phyloP scores from a whole-genome alignment of 257 asterid genomes.

The Solanum dulcamara region DNA sequence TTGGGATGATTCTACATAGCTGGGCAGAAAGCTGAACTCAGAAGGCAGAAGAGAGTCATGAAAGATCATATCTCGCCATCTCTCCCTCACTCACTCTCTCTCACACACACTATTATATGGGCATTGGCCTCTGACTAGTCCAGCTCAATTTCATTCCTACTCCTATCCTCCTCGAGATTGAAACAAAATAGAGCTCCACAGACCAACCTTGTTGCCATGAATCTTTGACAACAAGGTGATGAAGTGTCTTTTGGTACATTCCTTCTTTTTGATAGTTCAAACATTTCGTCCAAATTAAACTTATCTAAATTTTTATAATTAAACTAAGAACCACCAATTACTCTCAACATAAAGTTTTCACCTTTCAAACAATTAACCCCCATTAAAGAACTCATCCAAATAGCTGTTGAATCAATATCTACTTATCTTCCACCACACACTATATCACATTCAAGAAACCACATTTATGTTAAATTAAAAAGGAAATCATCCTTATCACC shows the following conservation, averaged over 20 bases:
- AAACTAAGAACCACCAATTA: not conserved
- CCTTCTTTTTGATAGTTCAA: not conserved
- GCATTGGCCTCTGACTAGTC: not conserved
- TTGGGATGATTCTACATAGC: not conserved
- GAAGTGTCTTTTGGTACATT: not conserved
- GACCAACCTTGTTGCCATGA: not conserved
- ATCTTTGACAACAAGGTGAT: not conserved
- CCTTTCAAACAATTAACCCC: not conserved
- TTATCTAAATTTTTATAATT: not conserved
- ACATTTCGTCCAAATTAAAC: not conserved
- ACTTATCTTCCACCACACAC: not conserved
- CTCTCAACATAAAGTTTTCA: not conserved
- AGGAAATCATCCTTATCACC: not conserved
- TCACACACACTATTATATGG: not conserved
- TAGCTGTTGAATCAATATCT: not conserved
- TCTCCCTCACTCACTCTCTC: fast-evolving
- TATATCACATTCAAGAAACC: not conserved
- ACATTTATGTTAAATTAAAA: not conserved
- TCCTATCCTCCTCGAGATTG: not conserved
- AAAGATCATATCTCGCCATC: not conserved
- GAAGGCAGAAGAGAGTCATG: not conserved
- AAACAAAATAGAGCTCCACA: not conserved
- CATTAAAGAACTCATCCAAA: not conserved
- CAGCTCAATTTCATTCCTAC: not conserved
- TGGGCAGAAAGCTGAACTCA: not conserved